Evolutionary conservation across 2,329 filamentous ascomycete genomes (phyloP).

Genomic region (Alternaria rosae): DNA sequence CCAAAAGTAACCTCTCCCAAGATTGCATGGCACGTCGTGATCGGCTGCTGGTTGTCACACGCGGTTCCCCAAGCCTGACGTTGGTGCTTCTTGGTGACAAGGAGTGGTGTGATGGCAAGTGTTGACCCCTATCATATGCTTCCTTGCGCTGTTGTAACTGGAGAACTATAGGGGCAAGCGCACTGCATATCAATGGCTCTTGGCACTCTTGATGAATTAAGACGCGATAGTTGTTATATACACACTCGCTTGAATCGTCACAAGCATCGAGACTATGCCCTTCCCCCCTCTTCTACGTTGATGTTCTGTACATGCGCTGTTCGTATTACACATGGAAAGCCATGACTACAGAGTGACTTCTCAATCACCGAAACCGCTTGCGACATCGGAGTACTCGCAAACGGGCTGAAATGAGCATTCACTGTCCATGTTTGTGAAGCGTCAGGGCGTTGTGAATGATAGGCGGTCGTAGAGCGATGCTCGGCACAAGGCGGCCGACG

Average conservation of each 20-base stretch:
- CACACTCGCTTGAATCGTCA: neutral
- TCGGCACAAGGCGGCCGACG: constrained; percentile 8
- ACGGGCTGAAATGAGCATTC: neutral
- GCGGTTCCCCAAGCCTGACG: neutral
- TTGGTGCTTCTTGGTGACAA: neutral
- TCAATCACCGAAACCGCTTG: neutral
- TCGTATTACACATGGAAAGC: neutral
- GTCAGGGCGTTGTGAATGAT: neutral
- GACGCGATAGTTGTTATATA: neutral
- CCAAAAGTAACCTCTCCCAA: constrained; percentile 2
- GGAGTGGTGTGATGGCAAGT: neutral
- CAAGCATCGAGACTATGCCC: neutral
- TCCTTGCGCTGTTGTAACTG: neutral
- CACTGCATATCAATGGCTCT: neutral
- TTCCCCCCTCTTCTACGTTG: neutral
- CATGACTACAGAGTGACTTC: neutral
- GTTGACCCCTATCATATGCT: neutral
- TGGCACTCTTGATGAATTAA: neutral
- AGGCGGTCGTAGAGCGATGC: constrained; percentile 1
- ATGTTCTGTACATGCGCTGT: neutral
- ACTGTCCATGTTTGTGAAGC: neutral
- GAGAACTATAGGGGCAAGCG: neutral
- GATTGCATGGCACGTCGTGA: neutral
- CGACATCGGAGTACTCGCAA: constrained; percentile 1
- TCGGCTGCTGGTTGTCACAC: neutral